Percentiles rank a stretch among this genome's conserved stretches.
Evolutionary conservation across 2,329 filamentous ascomycete species (phyloP).

Genomic region (Coniochaeta hoffmannii): DNA sequence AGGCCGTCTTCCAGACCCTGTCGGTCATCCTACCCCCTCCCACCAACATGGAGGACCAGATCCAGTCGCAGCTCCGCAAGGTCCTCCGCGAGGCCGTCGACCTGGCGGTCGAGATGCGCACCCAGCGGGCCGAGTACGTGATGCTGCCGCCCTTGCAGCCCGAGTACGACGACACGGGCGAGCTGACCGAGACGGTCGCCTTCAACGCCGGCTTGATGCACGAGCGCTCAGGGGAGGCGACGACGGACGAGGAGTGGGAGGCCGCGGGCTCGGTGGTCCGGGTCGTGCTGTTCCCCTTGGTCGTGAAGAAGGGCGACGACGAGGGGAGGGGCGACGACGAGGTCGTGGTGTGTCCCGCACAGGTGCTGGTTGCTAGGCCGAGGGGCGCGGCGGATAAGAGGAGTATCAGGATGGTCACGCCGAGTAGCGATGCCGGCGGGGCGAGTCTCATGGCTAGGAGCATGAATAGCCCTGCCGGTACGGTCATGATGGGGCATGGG

Average conservation of each 20-base stretch:
- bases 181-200: constrained; percentile 75
- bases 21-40: constrained; percentile 82
- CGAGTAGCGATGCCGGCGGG: constrained; percentile 45
- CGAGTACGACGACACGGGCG: constrained; percentile 89
- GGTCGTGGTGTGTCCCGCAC: constrained; percentile 89
- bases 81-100: constrained; percentile 85
- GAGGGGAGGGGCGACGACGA: constrained; percentile 82
- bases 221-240: constrained; percentile 62
- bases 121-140: constrained; percentile 92
- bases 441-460: constrained; percentile 23
- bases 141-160: constrained; percentile 95
- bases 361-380: constrained; percentile 70
- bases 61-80: constrained; percentile 76
- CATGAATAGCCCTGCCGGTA: constrained; percentile 1
- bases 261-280: constrained; percentile 70
- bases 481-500: neutral
- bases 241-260: constrained; percentile 37
- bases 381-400: constrained; percentile 22
- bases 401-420: constrained; percentile 31
- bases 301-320: constrained; percentile 94
- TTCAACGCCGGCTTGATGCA: constrained; percentile 97
- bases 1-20: constrained; percentile 80
- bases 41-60: constrained; percentile 68
- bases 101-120: constrained; percentile 94
- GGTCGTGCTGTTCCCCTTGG: constrained; percentile 89